Evolutionary conservation across 164 flowering plant genomes (phyloP).

Genomic region (Sedum album): DNA sequence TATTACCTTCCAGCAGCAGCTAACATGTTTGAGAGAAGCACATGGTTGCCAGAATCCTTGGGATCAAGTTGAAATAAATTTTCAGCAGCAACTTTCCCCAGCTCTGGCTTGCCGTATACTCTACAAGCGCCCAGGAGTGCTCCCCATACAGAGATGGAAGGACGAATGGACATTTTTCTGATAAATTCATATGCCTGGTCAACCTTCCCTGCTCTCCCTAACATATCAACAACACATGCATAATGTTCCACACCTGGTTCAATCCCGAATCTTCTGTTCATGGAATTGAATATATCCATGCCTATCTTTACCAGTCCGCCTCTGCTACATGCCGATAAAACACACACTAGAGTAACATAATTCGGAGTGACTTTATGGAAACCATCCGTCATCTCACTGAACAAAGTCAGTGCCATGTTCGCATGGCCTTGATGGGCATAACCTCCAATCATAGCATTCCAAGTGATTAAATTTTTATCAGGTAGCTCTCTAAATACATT

Average conservation of each 20-base stretch:
- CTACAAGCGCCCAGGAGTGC: constrained; percentile 71
- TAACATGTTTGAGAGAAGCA: constrained; percentile 70
- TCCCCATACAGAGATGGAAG: constrained; percentile 80
- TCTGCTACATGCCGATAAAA: constrained; percentile 70
- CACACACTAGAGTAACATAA: constrained; percentile 61
- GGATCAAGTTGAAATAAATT: constrained; percentile 72
- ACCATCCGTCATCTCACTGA: constrained; percentile 42
- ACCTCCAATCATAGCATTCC: constrained; percentile 77
- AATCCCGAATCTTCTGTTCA: constrained; percentile 48
- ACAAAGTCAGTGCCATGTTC: constrained; percentile 46
- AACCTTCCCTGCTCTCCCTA: constrained; percentile 72
- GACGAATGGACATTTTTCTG: constrained; percentile 48
- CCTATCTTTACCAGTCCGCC: constrained; percentile 65
- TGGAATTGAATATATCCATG: constrained; percentile 51
- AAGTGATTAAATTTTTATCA: constrained; percentile 51
- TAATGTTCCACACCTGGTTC: constrained; percentile 76
- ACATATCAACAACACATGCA: constrained; percentile 83
- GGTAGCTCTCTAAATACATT: constrained; percentile 45
- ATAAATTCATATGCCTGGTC: constrained; percentile 61
- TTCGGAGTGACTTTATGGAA: constrained; percentile 34
- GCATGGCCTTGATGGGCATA: constrained; percentile 76
- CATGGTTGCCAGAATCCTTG: constrained; percentile 78
- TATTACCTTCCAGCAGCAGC: constrained; percentile 66
- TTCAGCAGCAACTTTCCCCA: constrained; percentile 67
- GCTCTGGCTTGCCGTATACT: constrained; percentile 48